Evolutionary conservation across 768 basidiomycete species (phyloP), one percentile per base, ranked within the genome.

Genomic region (Calocera viscosa): DNA sequence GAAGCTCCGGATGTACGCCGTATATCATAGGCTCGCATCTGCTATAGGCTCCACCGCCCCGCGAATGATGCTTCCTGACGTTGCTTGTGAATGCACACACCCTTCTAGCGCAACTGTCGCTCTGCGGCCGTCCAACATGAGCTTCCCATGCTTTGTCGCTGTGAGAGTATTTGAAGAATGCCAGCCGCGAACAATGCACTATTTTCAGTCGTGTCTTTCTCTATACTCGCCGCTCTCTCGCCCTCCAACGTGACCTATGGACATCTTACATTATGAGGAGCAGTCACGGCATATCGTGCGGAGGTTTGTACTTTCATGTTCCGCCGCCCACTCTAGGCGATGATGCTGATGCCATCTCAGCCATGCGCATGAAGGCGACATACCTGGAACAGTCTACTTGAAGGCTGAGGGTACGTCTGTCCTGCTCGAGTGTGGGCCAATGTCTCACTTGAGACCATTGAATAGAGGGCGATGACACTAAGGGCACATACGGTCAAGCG

Each of bases 301-400:
- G 2, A 60, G 53, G 53, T 60, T 16, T 19, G 53, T 60, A n/a
- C 19, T 16, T 28, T 10, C 2, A 60, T 60, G 35, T 14, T 60
- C 14, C 14, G 53, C 8, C 14, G 11, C 5, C 19, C 30, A 22
- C 19, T 32, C 24, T 60, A 5, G 2, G 14, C 19, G 26, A n/a
- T n/a, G n/a, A n/a, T 11, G 10, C 53, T 60, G 53, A 60, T 30
- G 10, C 19, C 14, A 26, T 10, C 5, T 32, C 26, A 60, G 53
- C 22, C 66, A 67, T 38, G 66, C 66, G 2, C 66, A 67, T 38
- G 66, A 67, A 30, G 66, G 63, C 49, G 53, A 67, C 66, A 30
- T 67, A 14, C 66, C 66, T 24, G 66, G 66, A 26, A 67, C 53
- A 11, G 66, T 67, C 32, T 53, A 67, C 35, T n/a, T 67, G 49